These are phyloP conservation scores for Jacaranda mimosifolia DNA, from an alignment of 257 asterid genomes.

Conservation along the genomic window DNA sequence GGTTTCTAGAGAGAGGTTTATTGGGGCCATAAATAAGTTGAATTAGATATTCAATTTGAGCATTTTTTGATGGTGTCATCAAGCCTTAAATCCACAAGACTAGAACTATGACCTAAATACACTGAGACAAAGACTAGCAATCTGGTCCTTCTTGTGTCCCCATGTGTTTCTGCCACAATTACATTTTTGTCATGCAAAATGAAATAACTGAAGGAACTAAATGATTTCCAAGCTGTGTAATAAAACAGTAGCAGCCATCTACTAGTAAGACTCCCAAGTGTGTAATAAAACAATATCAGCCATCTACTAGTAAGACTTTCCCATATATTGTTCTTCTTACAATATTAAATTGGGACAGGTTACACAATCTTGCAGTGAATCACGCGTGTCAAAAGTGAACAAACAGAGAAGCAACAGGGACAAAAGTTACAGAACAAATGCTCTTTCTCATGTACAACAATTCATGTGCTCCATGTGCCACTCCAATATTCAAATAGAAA, in stretches of 20 bases:
- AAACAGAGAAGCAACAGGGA: conserved; percentile 37
- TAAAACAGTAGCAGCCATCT: no score
- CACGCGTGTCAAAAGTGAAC: conserved; percentile 27
- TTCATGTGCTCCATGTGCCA: conserved; percentile 47
- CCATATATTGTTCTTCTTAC: not conserved
- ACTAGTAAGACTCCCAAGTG: no score
- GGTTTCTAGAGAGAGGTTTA: not conserved
- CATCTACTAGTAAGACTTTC: no score
- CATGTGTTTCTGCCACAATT: conserved; percentile 15
- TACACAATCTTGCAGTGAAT: not conserved
- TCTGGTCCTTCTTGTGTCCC: not conserved
- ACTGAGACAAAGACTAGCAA: conserved; percentile 5
- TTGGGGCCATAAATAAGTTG: not conserved
- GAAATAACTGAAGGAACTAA: not conserved
- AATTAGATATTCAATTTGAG: not conserved
- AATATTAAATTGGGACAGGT: not conserved
- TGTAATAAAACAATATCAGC: not conserved
- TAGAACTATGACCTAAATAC: no score
- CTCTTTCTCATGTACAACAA: conserved; percentile 37
- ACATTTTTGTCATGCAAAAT: conserved; percentile 3
- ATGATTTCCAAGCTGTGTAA: not conserved
- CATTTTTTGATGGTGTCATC: no score
- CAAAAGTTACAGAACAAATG: conserved; percentile 43
- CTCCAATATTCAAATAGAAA: conserved; percentile 31
- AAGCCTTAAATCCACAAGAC: no score